Evolutionary conservation across 176 grass and related monocot species (phyloP).

Genomic region (Cymbopogon citratus): DNA sequence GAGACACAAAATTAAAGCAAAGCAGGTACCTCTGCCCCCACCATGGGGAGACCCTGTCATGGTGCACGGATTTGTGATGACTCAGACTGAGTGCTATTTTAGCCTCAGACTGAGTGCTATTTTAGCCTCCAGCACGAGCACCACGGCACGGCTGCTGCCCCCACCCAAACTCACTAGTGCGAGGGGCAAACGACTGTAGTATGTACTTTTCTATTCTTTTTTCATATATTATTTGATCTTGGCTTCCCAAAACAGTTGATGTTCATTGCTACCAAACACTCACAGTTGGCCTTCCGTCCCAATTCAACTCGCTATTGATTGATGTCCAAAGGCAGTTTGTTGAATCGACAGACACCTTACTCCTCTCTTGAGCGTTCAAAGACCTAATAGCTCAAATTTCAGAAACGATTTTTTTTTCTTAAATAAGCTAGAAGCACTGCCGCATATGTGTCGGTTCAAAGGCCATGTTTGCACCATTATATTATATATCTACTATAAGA

Average conservation of each 20-base stretch:
- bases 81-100: not conserved
- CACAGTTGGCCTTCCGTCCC: not conserved
- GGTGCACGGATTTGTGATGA: not conserved
- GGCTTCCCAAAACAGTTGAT: not conserved
- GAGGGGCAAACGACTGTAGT: not conserved
- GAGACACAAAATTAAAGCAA: not conserved
- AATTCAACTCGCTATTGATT: not conserved
- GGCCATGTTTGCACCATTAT: too few relatives aligned
- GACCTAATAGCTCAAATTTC: not conserved
- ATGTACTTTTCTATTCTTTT: not conserved
- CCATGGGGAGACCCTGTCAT: not conserved
- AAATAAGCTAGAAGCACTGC: not conserved
- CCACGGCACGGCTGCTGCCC: not conserved
- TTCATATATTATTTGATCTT: not conserved
- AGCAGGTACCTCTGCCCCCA: conserved; percentile 6
- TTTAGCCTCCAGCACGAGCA: not conserved
- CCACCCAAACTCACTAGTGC: not conserved
- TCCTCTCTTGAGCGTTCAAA: too few relatives aligned
- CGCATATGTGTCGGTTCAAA: not conserved
- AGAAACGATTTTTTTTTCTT: not conserved
- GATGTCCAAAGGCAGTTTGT: not conserved
- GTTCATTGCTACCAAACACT: not conserved
- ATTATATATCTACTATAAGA: too few relatives aligned
- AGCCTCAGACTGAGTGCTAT: not conserved
- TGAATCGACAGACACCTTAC: too few relatives aligned